These are phyloP conservation scores for Arthromyces matolae DNA, from an alignment of 768 basidiomycete species.

Conservation along the genomic window DNA sequence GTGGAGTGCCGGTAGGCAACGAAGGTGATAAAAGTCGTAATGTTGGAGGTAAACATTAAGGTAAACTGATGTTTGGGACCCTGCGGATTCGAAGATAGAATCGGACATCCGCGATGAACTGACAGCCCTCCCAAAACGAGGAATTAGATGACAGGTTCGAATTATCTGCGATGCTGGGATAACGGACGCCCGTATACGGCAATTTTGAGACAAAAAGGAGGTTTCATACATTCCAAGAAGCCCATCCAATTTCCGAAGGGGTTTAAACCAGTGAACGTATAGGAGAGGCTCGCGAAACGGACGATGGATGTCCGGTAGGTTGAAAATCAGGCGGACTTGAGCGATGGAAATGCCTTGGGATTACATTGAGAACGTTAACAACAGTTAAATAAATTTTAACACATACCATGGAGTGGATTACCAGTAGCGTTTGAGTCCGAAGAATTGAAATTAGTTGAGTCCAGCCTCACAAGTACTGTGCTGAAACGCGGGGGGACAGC, in stretches of 20 bases:
- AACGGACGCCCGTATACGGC: conserved; percentile 15
- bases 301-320: conserved; percentile 13
- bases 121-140: conserved; percentile 14
- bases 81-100: conserved; percentile 17
- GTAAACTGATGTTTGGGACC: conserved; percentile 17
- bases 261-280: conserved; percentile 25
- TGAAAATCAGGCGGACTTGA: conserved; percentile 26
- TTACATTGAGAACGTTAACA: neutral
- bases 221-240: conserved; percentile 18
- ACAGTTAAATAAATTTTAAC: neutral
- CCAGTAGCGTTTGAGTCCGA: too few relatives aligned
- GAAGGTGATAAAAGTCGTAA: conserved; percentile 23
- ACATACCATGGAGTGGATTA: conserved; percentile 10
- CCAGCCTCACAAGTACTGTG: conserved; percentile 23
- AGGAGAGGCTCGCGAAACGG: conserved; percentile 17
- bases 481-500: conserved; percentile 17
- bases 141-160: conserved; percentile 28
- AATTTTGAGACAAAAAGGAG: conserved; percentile 12
- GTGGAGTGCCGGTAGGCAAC: conserved; percentile 10
- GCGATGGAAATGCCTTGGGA: conserved; percentile 19
- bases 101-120: conserved; percentile 12
- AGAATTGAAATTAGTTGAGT: too few relatives aligned
- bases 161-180: conserved; percentile 22
- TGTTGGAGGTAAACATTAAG: conserved; percentile 29
- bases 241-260: conserved; percentile 11